Evolutionary conservation across 2,329 filamentous ascomycete genomes (phyloP), one percentile per base, ranked within the genome.

Genomic region (Ophiocordyceps robertsii): DNA sequence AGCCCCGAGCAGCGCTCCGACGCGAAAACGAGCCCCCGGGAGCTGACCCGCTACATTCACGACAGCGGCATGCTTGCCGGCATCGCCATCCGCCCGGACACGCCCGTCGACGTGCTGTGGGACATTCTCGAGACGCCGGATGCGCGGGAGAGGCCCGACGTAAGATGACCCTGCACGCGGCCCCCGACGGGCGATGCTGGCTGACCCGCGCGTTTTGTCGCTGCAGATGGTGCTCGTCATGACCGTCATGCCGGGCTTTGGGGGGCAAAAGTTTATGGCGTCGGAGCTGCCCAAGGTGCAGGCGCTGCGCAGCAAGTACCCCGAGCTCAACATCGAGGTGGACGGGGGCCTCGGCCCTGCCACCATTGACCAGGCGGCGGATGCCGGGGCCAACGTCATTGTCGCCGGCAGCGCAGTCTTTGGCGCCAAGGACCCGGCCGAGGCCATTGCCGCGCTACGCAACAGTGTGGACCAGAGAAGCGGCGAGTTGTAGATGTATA

Each of bases 211-310:
- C 10, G 4, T 40, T 19, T n/a, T 33, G 16, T 16, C 6, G 4
- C 8, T 16, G 32, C 48, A 95, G 90, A 98, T 98, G 92, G 88
- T 95, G 32, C 79, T 98, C 16, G 77, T 98, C 46, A 98, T 98
- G 92, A 98, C 92, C 1, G 92, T 98, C 37, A 78, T 98, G 65
- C 92, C 92, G 37, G 92, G 92, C 38, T 98, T 98, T 58, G 92
- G 92, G 48, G 92, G 92, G 7, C 92, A 98, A 61, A 95, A 95
- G 59, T 98, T 98, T 72, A 96, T 96, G 88, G 80, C 87, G 12
- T 86, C 85, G 7, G 87, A 95, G 67, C 77, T 98, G 51, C 88
- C 90, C 58, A 98, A 98, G 68, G 92, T 98, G 21, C 67, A 82
- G 51, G 87, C 82, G 33, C 71, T 98, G 52, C 79, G 92, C 46